Evolutionary conservation across 257 asterid genomes (phyloP), one percentile per base, ranked within the genome.

Genomic region (Penstemon davidsonii): DNA sequence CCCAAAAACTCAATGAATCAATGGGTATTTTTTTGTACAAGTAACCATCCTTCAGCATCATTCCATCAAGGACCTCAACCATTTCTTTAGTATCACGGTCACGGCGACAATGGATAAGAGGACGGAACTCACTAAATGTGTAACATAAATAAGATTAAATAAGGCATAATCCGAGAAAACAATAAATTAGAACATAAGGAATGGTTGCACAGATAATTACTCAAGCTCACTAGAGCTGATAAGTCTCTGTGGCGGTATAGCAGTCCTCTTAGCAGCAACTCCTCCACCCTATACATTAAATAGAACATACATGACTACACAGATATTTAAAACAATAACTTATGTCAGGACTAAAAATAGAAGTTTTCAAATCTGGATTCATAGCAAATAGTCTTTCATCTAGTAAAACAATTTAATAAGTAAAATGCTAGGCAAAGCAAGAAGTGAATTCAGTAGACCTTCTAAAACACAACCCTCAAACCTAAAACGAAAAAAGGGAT

Each of bases 41-140:
- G 79, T 91, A 94, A 45, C 99, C 97, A 71, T 88, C 97, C 82
- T 87, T 94, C 82, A 94, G 82, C 95, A 91, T 79, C 95, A 88
- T 91, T 72, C 97, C 97, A 69, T 91, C 96, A 62, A 91, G 96
- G 76, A 84, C 58, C 74, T 94, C 96, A 79, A 84, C 80, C 74
- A 74, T 69, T 74, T 62, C 69, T 73, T 83, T 85, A 15, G 89
- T 86, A 51, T 91, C 99, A 61, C 96, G 98, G 74, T 94, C 99
- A 55, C 91, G 87, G 37, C 97, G 90, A 71, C 9, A n/a, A 60
- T 87, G 95, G 74, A 94, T 91, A 76, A 91, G 88, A 69, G 99
- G 96, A 56, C 93, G 97, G 73, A 88, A 91, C 86, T 91, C 96
- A 72, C 99, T 94, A 72, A 62, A 80, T 43, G 52, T 69, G 55